A percentile compares a stretch with the other conserved stretches of the same genome.
phyloP scores from a whole-genome alignment of 2,329 filamentous ascomycete genomes.

The Aspergillus spinulosporus region DNA sequence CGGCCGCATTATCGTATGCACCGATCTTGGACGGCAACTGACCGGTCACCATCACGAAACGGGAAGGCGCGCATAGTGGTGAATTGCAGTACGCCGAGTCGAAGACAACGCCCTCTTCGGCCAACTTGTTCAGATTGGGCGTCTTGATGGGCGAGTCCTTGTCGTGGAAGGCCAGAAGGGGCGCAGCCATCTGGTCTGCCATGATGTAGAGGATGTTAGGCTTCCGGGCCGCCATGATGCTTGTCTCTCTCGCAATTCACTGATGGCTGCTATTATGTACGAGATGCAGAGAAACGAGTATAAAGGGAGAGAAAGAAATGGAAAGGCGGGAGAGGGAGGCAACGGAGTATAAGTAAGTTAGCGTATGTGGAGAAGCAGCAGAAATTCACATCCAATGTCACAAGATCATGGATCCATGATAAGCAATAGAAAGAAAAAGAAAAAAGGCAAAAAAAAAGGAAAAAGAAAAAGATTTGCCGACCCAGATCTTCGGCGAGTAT shows the following conservation, averaged over 20 bases:
- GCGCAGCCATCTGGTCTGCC: slow-evolving; percentile 92
- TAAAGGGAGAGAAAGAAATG: background rate
- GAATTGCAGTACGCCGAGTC: slow-evolving; percentile 94
- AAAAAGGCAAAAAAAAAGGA: background rate
- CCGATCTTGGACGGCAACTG: slow-evolving; percentile 89
- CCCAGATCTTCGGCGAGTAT: slow-evolving; percentile 19
- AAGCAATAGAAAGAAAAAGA: slow-evolving; percentile 20
- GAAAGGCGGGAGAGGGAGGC: background rate
- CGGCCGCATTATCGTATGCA: slow-evolving; percentile 86
- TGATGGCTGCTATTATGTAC: background rate
- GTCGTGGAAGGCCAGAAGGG: slow-evolving; percentile 90
- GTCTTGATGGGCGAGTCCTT: slow-evolving; percentile 86
- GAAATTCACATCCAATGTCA: slow-evolving; percentile 22
- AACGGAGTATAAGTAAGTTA: slow-evolving; percentile 17
- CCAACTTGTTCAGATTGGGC: slow-evolving; percentile 81
- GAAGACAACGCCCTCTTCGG: slow-evolving; percentile 80
- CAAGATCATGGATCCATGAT: slow-evolving; percentile 18
- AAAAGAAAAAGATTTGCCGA: slow-evolving; percentile 4
- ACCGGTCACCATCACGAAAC: slow-evolving; percentile 92
- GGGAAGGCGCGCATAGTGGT: slow-evolving; percentile 85
- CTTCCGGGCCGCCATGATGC: slow-evolving; percentile 46
- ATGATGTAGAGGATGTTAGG: slow-evolving; percentile 92
- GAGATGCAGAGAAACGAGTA: background rate
- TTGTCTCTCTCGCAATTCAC: slow-evolving; percentile 2
- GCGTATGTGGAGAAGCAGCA: slow-evolving; percentile 16